Base-by-base conservation (phyloP, 768 basidiomycete species). In the Phlebiopsis flavidoalba region DNA sequence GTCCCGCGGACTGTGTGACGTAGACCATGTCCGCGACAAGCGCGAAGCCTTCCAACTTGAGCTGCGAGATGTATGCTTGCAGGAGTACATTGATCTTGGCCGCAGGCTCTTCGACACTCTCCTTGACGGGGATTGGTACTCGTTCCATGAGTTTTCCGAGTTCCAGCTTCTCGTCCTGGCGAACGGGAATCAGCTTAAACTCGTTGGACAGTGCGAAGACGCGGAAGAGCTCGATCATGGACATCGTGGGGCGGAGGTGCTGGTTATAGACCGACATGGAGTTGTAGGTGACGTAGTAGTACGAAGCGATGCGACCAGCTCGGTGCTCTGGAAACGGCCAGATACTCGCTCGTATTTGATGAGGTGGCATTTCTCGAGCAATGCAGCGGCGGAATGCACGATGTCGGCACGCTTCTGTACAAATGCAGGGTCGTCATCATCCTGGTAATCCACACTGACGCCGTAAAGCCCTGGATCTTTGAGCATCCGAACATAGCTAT, bases 191-290 rank as follows among this genome's bases (percentile, higher is more conserved):
- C 33, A 94, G 75, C 75, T 91, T 96, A 78, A 98, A 98, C 75
- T 98, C 95, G 65, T 97, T 94, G 3, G 91, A 93, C 4, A 98
- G 79, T 0, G 95, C 95, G 68, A 98, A 99, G 1, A 98, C 93
- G 35, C 95, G 80, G 83, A 97, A 97, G 7, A 99, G 75, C 72
- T 99, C 97, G 67, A 99, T 75, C 52, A 80, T 85, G 36, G 87
- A 84, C 91, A 98, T 94, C 2, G 87, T 88, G 3, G 92, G 84
- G 50, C 89, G 83, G 61, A 98, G 75, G 71, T 98, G 94, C 69
- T 96, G 91, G 73, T 97, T 97, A 73, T 98, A 99, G 0, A 88
- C 89, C 68, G 92, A 85, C 97, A 99, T 99, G 59, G 93, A 96
- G 66, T 86, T 87, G 72, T 98, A 89, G 0, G 94, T 91, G 63